Percentiles rank a stretch among this genome's conserved stretches.
phyloP scores from a whole-genome alignment of 1,139 yeast genomes.

The Sugiyamaella pinicola region DNA sequence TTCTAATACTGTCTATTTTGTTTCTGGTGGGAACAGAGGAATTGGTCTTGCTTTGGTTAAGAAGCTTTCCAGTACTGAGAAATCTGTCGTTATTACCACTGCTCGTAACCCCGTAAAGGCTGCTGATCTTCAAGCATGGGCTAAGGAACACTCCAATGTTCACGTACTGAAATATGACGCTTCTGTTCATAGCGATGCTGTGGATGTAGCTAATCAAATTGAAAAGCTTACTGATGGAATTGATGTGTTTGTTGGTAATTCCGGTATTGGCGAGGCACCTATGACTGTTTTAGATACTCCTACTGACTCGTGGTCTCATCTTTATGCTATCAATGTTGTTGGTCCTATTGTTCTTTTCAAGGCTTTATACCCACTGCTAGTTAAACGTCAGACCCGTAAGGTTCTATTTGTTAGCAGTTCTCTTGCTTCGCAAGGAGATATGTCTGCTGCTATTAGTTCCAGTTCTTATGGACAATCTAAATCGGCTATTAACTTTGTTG shows the following conservation, averaged over 20 bases:
- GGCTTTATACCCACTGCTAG: slow-evolving; percentile 23
- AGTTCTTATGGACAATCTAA: slow-evolving; percentile 41
- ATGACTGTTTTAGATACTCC: slow-evolving; percentile 11
- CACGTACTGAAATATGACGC: slow-evolving; percentile 34
- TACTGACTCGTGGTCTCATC: slow-evolving; percentile 32
- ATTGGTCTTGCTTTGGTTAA: slow-evolving; percentile 37
- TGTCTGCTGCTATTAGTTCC: neutral
- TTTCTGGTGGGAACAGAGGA: slow-evolving; percentile 38
- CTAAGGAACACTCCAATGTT: slow-evolving; percentile 31
- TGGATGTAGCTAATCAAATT: slow-evolving; percentile 33
- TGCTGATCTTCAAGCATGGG: slow-evolving; percentile 21
- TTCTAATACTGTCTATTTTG: neutral
- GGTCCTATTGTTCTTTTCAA: slow-evolving; percentile 42
- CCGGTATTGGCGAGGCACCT: slow-evolving; percentile 37
- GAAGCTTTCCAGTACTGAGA: slow-evolving; percentile 32
- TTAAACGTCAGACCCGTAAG: slow-evolving; percentile 34
- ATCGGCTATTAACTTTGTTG: slow-evolving; percentile 40
- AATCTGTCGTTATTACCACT: slow-evolving; percentile 40
- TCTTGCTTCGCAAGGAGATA: neutral
- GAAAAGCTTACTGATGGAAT: slow-evolving; percentile 33
- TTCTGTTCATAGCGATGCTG: slow-evolving; percentile 22
- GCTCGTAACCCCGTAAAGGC: slow-evolving; percentile 30
- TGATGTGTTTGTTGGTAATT: slow-evolving; percentile 58
- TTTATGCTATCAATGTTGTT: slow-evolving; percentile 37
- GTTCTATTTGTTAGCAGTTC: slow-evolving; percentile 34